Percentiles rank a stretch among this genome's conserved stretches.
phyloP scores from a whole-genome alignment of 1,284 basidiomycete genomes.

The Trametes sp. region DNA sequence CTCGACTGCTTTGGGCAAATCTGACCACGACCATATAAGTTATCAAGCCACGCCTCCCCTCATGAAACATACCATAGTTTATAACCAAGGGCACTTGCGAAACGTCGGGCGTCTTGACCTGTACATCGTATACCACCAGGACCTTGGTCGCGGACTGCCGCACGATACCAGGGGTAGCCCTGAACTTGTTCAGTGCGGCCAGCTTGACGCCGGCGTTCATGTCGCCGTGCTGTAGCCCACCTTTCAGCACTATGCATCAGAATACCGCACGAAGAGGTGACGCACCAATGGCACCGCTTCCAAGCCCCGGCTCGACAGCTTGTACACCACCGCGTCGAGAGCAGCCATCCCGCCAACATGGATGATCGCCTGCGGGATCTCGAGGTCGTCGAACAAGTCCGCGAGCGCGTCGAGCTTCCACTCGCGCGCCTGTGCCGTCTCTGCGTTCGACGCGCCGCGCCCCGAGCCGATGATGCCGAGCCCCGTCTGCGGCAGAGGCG shows the following conservation, averaged over 20 bases:
- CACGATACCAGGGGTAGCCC: slow-evolving; percentile 62
- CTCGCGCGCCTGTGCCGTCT: slow-evolving; percentile 89
- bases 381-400: slow-evolving; percentile 92
- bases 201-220: slow-evolving; percentile 86
- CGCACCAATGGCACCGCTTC: slow-evolving; percentile 86
- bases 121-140: slow-evolving; percentile 91
- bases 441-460: slow-evolving; percentile 78
- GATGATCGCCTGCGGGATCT: slow-evolving; percentile 85
- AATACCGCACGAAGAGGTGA: slow-evolving; percentile 17
- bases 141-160: slow-evolving; percentile 73
- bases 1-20: slow-evolving; percentile 94
- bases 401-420: slow-evolving; percentile 97
- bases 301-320: slow-evolving; percentile 84
- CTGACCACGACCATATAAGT: slow-evolving; percentile 46
- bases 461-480: slow-evolving; percentile 93
- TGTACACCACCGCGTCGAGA: slow-evolving; percentile 88
- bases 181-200: slow-evolving; percentile 84
- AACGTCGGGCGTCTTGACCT: slow-evolving; percentile 88
- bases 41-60: background rate
- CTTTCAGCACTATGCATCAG: background rate
- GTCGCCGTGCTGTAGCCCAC: slow-evolving; percentile 71
- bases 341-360: slow-evolving; percentile 89
- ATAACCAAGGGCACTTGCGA: slow-evolving; percentile 91
- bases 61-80: slow-evolving; percentile 75
- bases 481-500: slow-evolving; percentile 63